phyloP scores from a whole-genome alignment of 129 eudicot genomes.

The Flaveria brownii region DNA sequence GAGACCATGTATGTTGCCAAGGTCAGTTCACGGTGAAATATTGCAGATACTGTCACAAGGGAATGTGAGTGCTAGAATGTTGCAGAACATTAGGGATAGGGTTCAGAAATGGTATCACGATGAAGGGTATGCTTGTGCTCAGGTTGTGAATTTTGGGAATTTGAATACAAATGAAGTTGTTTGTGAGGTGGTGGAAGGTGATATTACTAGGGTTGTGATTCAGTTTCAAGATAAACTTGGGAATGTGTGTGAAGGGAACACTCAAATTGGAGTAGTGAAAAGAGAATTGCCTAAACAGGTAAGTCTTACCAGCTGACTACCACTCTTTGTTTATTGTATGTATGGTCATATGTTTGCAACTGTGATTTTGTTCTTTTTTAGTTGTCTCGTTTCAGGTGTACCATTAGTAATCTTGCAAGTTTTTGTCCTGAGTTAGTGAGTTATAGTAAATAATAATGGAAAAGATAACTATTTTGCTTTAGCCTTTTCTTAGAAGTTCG shows the following conservation, averaged over 20 bases:
- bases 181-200: conserved; percentile 97
- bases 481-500: not conserved
- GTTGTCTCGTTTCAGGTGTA: not conserved
- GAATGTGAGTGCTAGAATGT: conserved; percentile 67
- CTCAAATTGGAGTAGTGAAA: conserved; percentile 61
- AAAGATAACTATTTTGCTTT: not conserved
- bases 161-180: conserved; percentile 80
- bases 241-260: conserved; percentile 84
- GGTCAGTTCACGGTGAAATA: conserved; percentile 50
- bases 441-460: not conserved
- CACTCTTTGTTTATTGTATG: not conserved
- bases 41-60: conserved; percentile 57
- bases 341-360: not conserved
- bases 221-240: conserved; percentile 96
- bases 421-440: not conserved
- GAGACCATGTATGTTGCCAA: conserved; percentile 76
- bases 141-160: conserved; percentile 89
- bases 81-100: conserved; percentile 77
- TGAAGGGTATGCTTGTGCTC: conserved; percentile 83
- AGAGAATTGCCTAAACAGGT: conserved; percentile 85
- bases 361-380: not conserved
- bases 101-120: conserved; percentile 95
- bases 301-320: conserved; percentile 6
- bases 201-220: conserved; percentile 71
- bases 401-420: not conserved